Conservation (phyloP, 2,329 filamentous ascomycete species). For the Aspergillus texensis region DNA sequence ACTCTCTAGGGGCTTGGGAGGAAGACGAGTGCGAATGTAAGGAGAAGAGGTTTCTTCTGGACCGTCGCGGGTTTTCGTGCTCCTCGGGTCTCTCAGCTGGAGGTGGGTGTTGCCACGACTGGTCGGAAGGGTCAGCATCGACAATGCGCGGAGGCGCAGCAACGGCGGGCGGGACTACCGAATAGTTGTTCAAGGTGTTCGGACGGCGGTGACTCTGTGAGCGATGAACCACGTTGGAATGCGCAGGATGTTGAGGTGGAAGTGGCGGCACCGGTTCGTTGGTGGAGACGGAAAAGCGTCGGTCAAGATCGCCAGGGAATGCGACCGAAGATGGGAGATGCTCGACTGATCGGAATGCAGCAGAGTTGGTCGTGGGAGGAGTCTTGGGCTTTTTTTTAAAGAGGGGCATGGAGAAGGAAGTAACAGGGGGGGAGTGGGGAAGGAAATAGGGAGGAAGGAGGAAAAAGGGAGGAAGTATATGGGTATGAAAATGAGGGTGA, state of each 20-base stretch:
- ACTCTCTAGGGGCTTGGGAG: constrained; percentile 13
- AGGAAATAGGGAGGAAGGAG: not conserved
- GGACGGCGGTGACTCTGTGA: constrained; percentile 32
- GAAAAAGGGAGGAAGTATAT: constrained; percentile 1
- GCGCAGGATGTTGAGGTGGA: constrained; percentile 9
- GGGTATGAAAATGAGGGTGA: constrained; percentile 4
- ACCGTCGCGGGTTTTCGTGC: constrained; percentile 27
- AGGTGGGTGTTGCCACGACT: constrained; percentile 26
- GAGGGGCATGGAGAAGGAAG: constrained; percentile 25
- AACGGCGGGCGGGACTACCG: constrained; percentile 7
- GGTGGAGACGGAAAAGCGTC: constrained; percentile 19
- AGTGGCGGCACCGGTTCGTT: constrained; percentile 9
- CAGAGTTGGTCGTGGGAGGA: constrained; percentile 18
- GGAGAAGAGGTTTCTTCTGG: constrained; percentile 25
- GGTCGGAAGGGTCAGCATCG: constrained; percentile 29
- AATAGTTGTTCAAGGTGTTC: constrained; percentile 8
- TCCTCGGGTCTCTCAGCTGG: constrained; percentile 16
- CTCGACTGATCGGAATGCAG: constrained; percentile 24
- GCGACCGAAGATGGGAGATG: constrained; percentile 15
- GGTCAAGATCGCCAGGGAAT: constrained; percentile 8
- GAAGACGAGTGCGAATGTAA: constrained; percentile 24
- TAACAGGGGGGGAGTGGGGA: not conserved
- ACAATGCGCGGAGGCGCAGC: constrained; percentile 19
- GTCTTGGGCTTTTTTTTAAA: constrained; percentile 27
- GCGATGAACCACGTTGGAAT: constrained; percentile 19